Percentiles rank a stretch among this genome's conserved stretches.
These are phyloP conservation scores for Sclerotinia subarctica DNA, from an alignment of 2,329 filamentous ascomycete species.

Conservation along the genomic window DNA sequence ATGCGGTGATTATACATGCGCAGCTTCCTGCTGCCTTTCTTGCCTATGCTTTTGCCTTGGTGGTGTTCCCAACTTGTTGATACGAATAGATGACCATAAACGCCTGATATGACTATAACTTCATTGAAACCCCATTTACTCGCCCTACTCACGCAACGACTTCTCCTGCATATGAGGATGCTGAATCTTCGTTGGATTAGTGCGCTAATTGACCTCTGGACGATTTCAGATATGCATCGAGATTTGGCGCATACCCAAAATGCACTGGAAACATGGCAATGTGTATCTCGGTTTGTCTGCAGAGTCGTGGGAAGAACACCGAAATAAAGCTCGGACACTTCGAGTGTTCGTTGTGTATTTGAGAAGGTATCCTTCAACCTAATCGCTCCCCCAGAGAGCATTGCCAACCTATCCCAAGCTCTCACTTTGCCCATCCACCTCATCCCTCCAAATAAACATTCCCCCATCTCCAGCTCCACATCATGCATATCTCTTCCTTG, in stretches of 20 bases:
- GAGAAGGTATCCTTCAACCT: not conserved
- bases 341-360: not conserved
- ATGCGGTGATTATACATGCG: slow-evolving; percentile 9
- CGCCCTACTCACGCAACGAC: not conserved
- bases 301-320: not conserved
- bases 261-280: not conserved
- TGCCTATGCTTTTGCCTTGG: not conserved
- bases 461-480: not conserved
- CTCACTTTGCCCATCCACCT: not conserved
- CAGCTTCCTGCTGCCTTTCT: not conserved
- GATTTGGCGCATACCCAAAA: not conserved
- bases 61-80: not conserved
- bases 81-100: slow-evolving; percentile 19
- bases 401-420: not conserved
- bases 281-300: not conserved
- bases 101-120: slow-evolving; percentile 17
- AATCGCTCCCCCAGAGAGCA: not conserved
- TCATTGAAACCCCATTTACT: not conserved
- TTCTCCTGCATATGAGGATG: not conserved
- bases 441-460: not conserved
- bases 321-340: not conserved
- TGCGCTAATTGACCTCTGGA: not conserved
- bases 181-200: not conserved
- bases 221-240: not conserved
- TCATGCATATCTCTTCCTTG: slow-evolving; percentile 63